Evolutionary conservation across 2,329 filamentous ascomycete species (phyloP), one percentile per base, ranked within the genome.

Genomic region (Bipolaris sorokiniana): DNA sequence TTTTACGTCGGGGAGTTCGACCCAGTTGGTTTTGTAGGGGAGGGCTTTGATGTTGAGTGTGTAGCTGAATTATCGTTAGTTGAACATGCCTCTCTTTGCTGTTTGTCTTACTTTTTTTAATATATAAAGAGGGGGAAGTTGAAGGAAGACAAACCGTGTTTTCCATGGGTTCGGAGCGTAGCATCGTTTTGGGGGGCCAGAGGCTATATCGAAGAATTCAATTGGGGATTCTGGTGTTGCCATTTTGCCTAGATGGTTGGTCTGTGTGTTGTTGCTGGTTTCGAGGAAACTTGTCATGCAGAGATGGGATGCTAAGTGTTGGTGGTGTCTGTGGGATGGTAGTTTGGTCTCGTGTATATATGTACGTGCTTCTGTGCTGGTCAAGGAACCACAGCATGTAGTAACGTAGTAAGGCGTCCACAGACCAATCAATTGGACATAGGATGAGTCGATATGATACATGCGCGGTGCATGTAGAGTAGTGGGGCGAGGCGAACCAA

Each of bases 11-110:
- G 81, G 80, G 4, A 88, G 66, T 7, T 79, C 65, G 1, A 86
- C 78, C 84, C 85, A 88, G 59, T 71, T 59, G 9, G 82, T 84
- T n/a, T 64, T 65, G 70, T 82, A 83, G 1, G 80, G 69, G 3
- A 80, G 40, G 1, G 44, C 31, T 63, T 84, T 84, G 75, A 80
- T 79, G 65, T 82, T 83, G 7, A 84, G 76, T 0, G 82, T 79
- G 3, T 78, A 54, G 18, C 51, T 54, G 9, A 28, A 9, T 7
- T 13, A 9, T 7, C 7, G 15, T 3, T 6, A 5, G 31, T 52
- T 31, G 45, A 31, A 15, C 20, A 13, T 18, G 7, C 16, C n/a
- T 4, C 6, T 36, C 16, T 36, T 36, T 36, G 13, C 13, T n/a
- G n/a, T 36, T 36, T 36, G 23, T 4, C 7, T 22, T 11, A 4